Evolutionary conservation across 129 eudicot species (phyloP), one percentile per base, ranked within the genome.

Genomic region (Mikania micrantha): DNA sequence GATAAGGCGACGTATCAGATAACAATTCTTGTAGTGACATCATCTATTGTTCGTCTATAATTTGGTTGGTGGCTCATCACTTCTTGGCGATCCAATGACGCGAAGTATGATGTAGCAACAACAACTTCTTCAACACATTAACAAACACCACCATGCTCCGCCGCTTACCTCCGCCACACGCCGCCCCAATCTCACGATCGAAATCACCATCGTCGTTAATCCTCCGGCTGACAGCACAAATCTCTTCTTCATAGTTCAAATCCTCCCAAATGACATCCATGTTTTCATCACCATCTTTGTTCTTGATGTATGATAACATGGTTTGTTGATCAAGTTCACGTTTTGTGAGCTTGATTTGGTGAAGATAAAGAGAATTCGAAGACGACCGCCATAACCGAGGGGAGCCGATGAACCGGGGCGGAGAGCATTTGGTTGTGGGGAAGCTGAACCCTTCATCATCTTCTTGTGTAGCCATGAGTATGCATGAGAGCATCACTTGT

Each of bases 211-310:
- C 2, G 15, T 24, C 36, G 1, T 24, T 27, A 4, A 20, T 20
- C 69, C 34, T 22, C 7, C 54, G 1, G 28, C 44, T 29, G 5
- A 47, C 25, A 3, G 19, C 42, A 67, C 61, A 35, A 19, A 67
- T 67, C 72, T 67, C 72, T 20, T 67, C 72, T 21, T 67, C 72
- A 35, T 67, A 49, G 49, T 67, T 67, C 61, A 67, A 49, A 34
- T 67, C 72, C 61, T 67, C 72, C 72, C 72, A 67, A 17, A 67
- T 67, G 0, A 67, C 72, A 48, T 67, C 72, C 72, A 67, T 67
- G 32, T 67, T 49, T 32, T 32, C 72, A 0, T 20, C 72, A 17
- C 61, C 72, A 0, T 20, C 72, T 11, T 49, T 67, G 1, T 35
- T 32, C 39, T 2, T 48, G 1, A 67, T 49, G 24, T 32, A 67